These are phyloP conservation scores for Blastobotrys elegans DNA, from an alignment of 1,139 yeast species.

Conservation along the genomic window DNA sequence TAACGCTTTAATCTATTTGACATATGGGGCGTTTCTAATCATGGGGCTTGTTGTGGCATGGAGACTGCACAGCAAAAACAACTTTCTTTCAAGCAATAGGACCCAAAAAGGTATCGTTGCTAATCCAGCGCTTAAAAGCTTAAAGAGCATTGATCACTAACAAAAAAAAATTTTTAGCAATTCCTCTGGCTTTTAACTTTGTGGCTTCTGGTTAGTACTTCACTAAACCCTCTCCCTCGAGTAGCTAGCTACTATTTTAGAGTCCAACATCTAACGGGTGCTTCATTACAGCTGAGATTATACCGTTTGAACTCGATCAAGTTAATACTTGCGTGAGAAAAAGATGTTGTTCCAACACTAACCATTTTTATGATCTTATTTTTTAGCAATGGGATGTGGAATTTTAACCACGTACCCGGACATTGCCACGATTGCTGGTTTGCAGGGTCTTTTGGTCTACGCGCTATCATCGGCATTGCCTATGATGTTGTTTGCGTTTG, in stretches of 20 bases:
- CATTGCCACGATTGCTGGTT: slow-evolving; percentile 79
- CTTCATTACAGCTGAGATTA: slow-evolving; percentile 54
- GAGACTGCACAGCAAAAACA: slow-evolving; percentile 34
- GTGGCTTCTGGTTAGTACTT: slow-evolving; percentile 76
- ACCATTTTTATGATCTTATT: slow-evolving; percentile 14
- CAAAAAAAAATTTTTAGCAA: slow-evolving; percentile 21
- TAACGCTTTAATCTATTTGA: slow-evolving; percentile 72
- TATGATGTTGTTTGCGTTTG: slow-evolving; percentile 68
- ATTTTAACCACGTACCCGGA: slow-evolving; percentile 79
- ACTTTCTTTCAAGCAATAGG: slow-evolving; percentile 71
- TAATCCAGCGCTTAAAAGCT: too few species aligned
- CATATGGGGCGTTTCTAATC: slow-evolving; percentile 60
- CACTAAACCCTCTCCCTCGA: background rate
- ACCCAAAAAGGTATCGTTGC: slow-evolving; percentile 56
- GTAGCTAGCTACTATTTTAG: background rate
- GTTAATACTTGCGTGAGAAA: slow-evolving; percentile 84
- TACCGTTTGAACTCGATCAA: slow-evolving; percentile 85
- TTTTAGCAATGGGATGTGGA: slow-evolving; percentile 84
- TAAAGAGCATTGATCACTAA: slow-evolving; percentile 6
- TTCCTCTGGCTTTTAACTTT: slow-evolving; percentile 81
- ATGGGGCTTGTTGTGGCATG: slow-evolving; percentile 35
- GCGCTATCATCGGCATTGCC: slow-evolving; percentile 81
- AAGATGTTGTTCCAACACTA: slow-evolving; percentile 3
- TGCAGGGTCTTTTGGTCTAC: slow-evolving; percentile 83
- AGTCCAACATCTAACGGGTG: slow-evolving; percentile 5